phyloP scores from a whole-genome alignment of 2,329 filamentous ascomycete genomes.

The Pezicula rhizophila region DNA sequence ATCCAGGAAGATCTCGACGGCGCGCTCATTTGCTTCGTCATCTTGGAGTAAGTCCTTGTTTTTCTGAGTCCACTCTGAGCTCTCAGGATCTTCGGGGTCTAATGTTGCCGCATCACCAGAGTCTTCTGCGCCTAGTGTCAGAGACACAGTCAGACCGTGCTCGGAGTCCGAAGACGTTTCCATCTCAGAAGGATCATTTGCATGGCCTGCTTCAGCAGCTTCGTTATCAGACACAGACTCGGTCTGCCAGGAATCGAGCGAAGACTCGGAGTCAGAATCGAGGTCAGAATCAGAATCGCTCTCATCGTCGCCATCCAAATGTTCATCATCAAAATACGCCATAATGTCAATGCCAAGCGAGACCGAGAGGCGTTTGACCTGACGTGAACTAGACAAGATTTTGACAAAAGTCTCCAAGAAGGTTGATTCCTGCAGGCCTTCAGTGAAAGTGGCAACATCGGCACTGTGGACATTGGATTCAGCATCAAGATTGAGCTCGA shows the following conservation, averaged over 20 bases:
- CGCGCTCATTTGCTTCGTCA: constrained; percentile 6
- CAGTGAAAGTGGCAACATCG: constrained; percentile 3
- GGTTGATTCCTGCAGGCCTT: constrained; percentile 1
- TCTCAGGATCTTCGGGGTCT: background rate
- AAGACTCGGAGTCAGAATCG: background rate
- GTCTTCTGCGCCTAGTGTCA: too few species aligned
- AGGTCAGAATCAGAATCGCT: background rate
- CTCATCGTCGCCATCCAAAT: constrained; percentile 3
- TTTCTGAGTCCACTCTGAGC: background rate
- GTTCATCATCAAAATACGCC: constrained; percentile 5
- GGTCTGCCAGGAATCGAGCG: background rate
- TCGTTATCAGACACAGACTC: background rate
- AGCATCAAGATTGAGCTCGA: constrained; percentile 10
- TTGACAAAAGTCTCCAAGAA: constrained; percentile 13
- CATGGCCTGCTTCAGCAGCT: background rate
- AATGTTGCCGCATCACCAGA: too few species aligned
- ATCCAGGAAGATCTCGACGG: constrained; percentile 14
- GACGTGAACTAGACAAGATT: constrained; percentile 5
- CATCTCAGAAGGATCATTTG: background rate
- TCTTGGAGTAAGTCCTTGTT: background rate
- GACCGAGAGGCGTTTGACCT: constrained; percentile 8
- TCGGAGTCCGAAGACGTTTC: background rate
- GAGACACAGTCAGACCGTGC: too few species aligned
- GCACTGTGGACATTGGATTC: constrained; percentile 1
- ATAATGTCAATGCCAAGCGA: constrained; percentile 10